A percentile compares a stretch with the other conserved stretches of the same genome.
Conservation (phyloP, 305 asterid genomes). For the Salvia sclarea region DNA sequence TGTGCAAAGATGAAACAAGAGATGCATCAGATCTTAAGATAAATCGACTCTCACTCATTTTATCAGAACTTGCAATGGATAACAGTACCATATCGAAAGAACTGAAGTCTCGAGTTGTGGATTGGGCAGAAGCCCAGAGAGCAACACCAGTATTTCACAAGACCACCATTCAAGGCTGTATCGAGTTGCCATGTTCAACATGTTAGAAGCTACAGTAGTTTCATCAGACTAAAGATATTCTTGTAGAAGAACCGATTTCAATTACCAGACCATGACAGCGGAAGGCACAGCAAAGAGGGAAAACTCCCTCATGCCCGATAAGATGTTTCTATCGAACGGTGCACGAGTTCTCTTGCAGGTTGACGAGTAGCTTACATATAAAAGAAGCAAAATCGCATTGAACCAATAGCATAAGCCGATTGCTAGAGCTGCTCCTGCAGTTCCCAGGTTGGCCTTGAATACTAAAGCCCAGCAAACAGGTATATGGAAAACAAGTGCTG, state of each 20-base stretch:
- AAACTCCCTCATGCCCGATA: slow-evolving; percentile 48
- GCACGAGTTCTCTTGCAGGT: slow-evolving; percentile 49
- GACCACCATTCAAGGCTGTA: slow-evolving; percentile 65
- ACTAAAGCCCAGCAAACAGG: slow-evolving; percentile 40
- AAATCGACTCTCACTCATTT: neutral
- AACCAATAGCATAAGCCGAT: slow-evolving; percentile 57
- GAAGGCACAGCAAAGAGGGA: slow-evolving; percentile 61
- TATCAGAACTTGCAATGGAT: neutral
- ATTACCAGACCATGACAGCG: slow-evolving; percentile 67
- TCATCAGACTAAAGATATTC: neutral
- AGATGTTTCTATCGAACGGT: slow-evolving; percentile 37
- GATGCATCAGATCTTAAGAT: neutral
- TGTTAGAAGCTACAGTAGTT: neutral
- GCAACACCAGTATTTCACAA: slow-evolving; percentile 44
- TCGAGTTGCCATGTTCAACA: neutral
- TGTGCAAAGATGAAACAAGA: slow-evolving; percentile 27
- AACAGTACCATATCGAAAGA: slow-evolving; percentile 50
- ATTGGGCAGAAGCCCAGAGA: slow-evolving; percentile 53
- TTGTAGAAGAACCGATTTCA: neutral
- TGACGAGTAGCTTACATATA: slow-evolving; percentile 52
- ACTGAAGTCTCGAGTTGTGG: slow-evolving; percentile 62
- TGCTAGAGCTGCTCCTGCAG: slow-evolving; percentile 58
- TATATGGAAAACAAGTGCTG: slow-evolving; percentile 26
- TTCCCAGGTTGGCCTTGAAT: slow-evolving; percentile 36
- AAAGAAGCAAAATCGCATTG: slow-evolving; percentile 47